Evolutionary conservation across 2,329 filamentous ascomycete species (phyloP), one percentile per base, ranked within the genome.

Genomic region (Boeremia lycopersici): DNA sequence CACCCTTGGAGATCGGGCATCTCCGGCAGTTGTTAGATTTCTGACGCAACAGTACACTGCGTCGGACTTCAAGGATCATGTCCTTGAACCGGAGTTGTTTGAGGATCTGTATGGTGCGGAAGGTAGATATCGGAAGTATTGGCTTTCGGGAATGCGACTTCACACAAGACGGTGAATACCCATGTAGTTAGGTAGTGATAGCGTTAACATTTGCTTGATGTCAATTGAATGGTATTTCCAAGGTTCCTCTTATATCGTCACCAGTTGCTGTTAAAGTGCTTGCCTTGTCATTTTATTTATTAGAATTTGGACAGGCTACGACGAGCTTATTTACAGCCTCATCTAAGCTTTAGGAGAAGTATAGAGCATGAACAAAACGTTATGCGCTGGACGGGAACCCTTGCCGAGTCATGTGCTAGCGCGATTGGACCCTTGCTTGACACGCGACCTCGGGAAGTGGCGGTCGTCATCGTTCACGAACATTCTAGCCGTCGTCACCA

Each of bases 321-420:
- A 23, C 2, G 19, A 23, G 19, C 19, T 23, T n/a, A n/a, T n/a
- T 23, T 5, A 23, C 5, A 5, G 5, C 5, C 19, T 23, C 19
- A 3, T 23, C 19, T 23, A 23, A 23, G 19, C 19, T 2, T 23
- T 23, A 23, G 19, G 19, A 23, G 19, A 23, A 5, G 19, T 23
- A 23, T 23, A 5, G 5, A 23, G 19, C 19, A 23, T 23, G 19
- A 23, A 23, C 5, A 23, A 23, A 3, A 23, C 19, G 19, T 5
- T 23, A 23, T 5, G 19, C 19, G 19, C 19, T 23, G 19, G 19
- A 23, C 5, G 19, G 5, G 19, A 23, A 23, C 19, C 26, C 40
- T 29, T 1, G 15, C 11, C 46, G 46, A 55, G 60, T 65, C 64
- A 67, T 56, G 64, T 67, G 64, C 55, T 65, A 59, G 59, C 64